Evolutionary conservation across 2,329 filamentous ascomycete genomes (phyloP).

Genomic region (Arthrocladium fulminans): DNA sequence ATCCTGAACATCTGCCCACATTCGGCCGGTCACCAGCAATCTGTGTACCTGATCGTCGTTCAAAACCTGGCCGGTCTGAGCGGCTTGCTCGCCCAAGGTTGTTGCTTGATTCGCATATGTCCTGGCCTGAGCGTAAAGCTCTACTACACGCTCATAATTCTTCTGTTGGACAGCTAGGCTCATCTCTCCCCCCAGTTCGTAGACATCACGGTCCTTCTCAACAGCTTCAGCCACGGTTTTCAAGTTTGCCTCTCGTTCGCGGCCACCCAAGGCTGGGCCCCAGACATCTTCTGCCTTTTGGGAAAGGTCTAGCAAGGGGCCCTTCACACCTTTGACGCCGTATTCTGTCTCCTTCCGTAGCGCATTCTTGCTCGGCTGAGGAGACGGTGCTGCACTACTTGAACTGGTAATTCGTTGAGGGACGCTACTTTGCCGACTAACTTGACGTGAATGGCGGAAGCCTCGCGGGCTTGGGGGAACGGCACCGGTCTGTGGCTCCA

Average conservation of each 20-base stretch:
- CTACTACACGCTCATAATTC: slow-evolving; percentile 79
- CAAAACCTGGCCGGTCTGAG: slow-evolving; percentile 45
- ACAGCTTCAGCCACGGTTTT: slow-evolving; percentile 68
- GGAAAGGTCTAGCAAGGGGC: slow-evolving; percentile 76
- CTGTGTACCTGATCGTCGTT: slow-evolving; percentile 75
- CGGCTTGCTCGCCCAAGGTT: slow-evolving; percentile 53
- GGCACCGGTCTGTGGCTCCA: slow-evolving; percentile 30
- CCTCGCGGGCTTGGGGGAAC: slow-evolving; percentile 29
- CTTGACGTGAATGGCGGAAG: slow-evolving; percentile 51
- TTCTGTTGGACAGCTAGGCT: slow-evolving; percentile 80
- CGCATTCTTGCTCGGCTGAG: slow-evolving; percentile 69
- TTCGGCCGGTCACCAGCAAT: slow-evolving; percentile 76
- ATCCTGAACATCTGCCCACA: slow-evolving; percentile 90
- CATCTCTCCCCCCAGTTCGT: slow-evolving; percentile 69
- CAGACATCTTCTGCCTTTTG: slow-evolving; percentile 95
- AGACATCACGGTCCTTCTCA: slow-evolving; percentile 69
- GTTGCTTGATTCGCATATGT: slow-evolving; percentile 71
- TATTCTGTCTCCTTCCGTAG: slow-evolving; percentile 88
- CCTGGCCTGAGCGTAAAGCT: slow-evolving; percentile 77
- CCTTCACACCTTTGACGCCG: slow-evolving; percentile 78
- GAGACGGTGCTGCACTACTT: slow-evolving; percentile 31
- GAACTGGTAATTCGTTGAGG: slow-evolving; percentile 49
- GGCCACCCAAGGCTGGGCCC: slow-evolving; percentile 84
- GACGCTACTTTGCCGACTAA: slow-evolving; percentile 53
- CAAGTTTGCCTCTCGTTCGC: slow-evolving; percentile 81